Base-by-base conservation (phyloP, 2,329 filamentous ascomycete species). In the Ramichloridium luteum region DNA sequence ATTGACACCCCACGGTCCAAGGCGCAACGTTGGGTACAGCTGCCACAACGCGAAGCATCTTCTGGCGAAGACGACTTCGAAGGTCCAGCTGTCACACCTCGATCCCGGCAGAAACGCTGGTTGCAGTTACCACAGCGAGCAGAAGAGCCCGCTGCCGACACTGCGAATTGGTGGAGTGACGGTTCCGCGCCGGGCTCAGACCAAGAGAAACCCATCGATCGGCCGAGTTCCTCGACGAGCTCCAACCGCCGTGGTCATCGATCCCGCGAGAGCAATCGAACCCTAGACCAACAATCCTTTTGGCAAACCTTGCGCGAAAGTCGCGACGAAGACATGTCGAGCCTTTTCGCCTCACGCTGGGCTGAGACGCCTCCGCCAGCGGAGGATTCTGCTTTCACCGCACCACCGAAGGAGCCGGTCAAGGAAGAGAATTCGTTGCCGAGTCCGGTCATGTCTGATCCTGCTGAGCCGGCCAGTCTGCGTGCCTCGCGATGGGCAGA, bases 151-250 rank as follows among this genome's bases (percentile, higher is more conserved):
- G 43, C n/a, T 70, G 72, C 41, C 73, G 78, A 81, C 90, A 53
- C 72, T 74, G 74, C 73, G 39, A 78, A 84, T 57, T 93, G 84
- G 84, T 68, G 85, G 44, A 92, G 82, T 54, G 83, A 92, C 68
- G 71, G 76, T 39, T 70, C 72, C 14, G 72, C 72, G 51, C 72
- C 72, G 54, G 20, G 27, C 6, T 47, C 47, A 3, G 80, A 83
- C 18, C 45, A 51, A 27, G 50, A 38, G 23, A 41, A 33, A 36
- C 44, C 33, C 36, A 40, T 35, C 13, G n/a, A 25, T 17, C 31
- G 31, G n/a, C 26, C 34, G 27, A 15, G 25, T n/a, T 34, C 31
- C 36, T 29, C 32, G 42, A 26, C 31, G 28, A 37, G 35, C 25
- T 22, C 23, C 30, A 22, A 13, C 30, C 23, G 30, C 36, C 32